phyloP scores from a whole-genome alignment of 352 stramenopile genomes.

The Globisporangium camurandrum region DNA sequence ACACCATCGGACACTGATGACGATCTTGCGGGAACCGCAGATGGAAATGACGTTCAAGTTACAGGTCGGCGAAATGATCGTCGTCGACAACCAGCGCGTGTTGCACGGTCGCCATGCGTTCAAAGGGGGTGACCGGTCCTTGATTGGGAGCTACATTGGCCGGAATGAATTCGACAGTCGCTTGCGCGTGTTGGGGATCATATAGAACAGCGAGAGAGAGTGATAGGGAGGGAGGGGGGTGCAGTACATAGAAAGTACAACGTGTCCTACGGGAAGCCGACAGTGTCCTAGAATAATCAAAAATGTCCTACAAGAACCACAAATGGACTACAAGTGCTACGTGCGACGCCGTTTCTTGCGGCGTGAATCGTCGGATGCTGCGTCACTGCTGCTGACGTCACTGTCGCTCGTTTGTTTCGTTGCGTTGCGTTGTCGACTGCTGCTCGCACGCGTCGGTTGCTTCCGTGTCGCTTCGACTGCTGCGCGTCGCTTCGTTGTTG shows the following conservation, averaged over 20 bases:
- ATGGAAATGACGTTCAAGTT: conserved; percentile 63
- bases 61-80: conserved; percentile 73
- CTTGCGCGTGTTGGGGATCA: conserved; percentile 73
- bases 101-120: conserved; percentile 41
- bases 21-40: conserved; percentile 45
- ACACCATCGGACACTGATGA: conserved; percentile 61
- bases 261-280: too few species aligned
- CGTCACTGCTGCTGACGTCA: too few species aligned
- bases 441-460: neutral
- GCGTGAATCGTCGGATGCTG: too few species aligned
- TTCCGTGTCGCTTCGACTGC: neutral
- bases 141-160: conserved; percentile 87
- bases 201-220: conserved; percentile 26
- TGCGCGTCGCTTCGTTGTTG: neutral
- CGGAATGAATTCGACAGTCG: conserved; percentile 81
- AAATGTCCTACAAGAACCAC: too few species aligned
- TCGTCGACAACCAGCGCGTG: conserved; percentile 86
- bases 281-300: too few species aligned
- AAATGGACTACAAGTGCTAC: neutral
- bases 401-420: conserved; percentile 2
- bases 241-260: too few species aligned
- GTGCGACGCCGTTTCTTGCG: too few species aligned
- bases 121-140: conserved; percentile 56
- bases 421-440: neutral
- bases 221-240: too few species aligned